A percentile compares a stretch with the other conserved stretches of the same genome.
Evolutionary conservation across 768 basidiomycete genomes (phyloP).

Genomic region (Ephemerocybe angulata): DNA sequence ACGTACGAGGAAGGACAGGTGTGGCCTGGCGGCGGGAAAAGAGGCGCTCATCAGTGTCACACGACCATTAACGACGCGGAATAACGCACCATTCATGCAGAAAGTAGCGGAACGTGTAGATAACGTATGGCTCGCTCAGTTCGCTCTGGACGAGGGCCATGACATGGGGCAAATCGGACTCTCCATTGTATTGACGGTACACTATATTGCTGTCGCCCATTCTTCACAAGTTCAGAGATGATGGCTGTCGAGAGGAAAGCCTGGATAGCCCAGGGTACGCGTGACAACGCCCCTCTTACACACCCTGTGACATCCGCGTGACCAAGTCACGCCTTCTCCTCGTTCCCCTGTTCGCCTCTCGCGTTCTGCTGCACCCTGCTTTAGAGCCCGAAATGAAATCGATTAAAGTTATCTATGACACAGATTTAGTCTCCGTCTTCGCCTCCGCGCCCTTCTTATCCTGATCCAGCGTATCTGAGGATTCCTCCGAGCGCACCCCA

Average conservation of each 20-base stretch:
- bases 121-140: conserved; percentile 93
- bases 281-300: conserved; percentile 5
- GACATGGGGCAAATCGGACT: conserved; percentile 75
- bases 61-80: conserved; percentile 21
- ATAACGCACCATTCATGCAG: conserved; percentile 85
- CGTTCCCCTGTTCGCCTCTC: background rate
- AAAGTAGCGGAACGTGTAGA: conserved; percentile 97
- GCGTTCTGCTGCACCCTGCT: background rate
- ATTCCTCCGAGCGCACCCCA: conserved; percentile 5
- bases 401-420: background rate
- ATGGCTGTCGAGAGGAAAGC: conserved; percentile 14
- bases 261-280: conserved; percentile 3
- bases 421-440: background rate
- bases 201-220: conserved; percentile 36
- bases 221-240: conserved; percentile 19
- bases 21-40: conserved; percentile 59
- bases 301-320: background rate
- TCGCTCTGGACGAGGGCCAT: conserved; percentile 88
- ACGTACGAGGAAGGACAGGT: conserved; percentile 76
- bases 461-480: background rate
- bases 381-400: background rate
- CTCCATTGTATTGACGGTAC: conserved; percentile 74
- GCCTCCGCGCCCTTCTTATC: background rate
- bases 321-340: background rate
- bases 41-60: conserved; percentile 23